phyloP scores from a whole-genome alignment of 2,329 filamentous ascomycete species.

The Pezicula rhizophila region DNA sequence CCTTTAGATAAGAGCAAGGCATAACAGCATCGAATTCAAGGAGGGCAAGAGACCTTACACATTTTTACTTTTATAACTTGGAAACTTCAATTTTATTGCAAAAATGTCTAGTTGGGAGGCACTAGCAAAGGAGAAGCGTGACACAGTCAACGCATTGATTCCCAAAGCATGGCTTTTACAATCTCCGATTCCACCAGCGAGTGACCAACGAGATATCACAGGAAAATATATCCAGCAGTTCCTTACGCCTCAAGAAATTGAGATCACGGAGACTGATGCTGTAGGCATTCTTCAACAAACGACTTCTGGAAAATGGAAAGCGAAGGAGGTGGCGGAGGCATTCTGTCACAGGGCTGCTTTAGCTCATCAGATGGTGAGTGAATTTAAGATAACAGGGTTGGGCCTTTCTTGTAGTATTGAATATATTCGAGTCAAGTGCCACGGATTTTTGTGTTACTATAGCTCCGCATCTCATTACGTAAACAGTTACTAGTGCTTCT shows the following conservation, averaged over 20 bases:
- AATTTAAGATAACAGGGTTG: slow-evolving; percentile 22
- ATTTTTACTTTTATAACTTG: not conserved
- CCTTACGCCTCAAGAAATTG: slow-evolving; percentile 44
- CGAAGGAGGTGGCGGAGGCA: slow-evolving; percentile 45
- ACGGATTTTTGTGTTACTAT: too few species aligned
- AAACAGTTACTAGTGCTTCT: too few species aligned
- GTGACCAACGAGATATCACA: slow-evolving; percentile 50
- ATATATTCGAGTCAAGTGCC: too few species aligned
- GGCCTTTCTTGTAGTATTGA: slow-evolving; percentile 14
- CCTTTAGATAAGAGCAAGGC: slow-evolving; percentile 1
- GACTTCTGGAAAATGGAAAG: slow-evolving; percentile 46
- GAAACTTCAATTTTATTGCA: not conserved
- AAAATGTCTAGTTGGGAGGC: slow-evolving; percentile 38
- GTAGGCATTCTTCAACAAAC: slow-evolving; percentile 49
- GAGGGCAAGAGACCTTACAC: not conserved
- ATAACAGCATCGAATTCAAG: not conserved
- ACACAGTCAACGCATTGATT: slow-evolving; percentile 46
- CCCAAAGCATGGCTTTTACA: slow-evolving; percentile 49
- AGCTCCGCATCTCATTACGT: too few species aligned
- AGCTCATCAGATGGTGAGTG: slow-evolving; percentile 51
- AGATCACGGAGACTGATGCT: slow-evolving; percentile 56
- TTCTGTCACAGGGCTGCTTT: slow-evolving; percentile 50
- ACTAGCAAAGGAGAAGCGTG: slow-evolving; percentile 45
- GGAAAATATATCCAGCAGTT: slow-evolving; percentile 50
- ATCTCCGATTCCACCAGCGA: slow-evolving; percentile 37